Evolutionary conservation across 2,329 filamentous ascomycete genomes (phyloP), one percentile per base, ranked within the genome.

Genomic region (Neoascochyta sp.): DNA sequence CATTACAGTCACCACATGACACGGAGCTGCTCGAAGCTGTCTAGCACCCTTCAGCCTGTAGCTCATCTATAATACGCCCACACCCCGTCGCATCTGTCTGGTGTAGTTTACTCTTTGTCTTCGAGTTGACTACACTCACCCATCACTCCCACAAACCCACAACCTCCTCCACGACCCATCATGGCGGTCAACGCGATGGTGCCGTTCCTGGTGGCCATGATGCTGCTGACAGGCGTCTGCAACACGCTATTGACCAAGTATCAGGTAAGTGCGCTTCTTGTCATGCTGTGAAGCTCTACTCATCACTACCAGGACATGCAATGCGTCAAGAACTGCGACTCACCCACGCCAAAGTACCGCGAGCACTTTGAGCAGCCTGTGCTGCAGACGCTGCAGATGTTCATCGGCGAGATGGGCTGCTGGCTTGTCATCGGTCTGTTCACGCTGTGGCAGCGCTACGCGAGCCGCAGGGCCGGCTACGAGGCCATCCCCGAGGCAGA

Each of bases 191-290:
- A 77, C 61, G 76, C 77, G 20, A 60, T 87, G 32, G 77, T 96
- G 38, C 88, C 88, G 20, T 76, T 95, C 57, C 74, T 96, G 43
- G 87, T 96, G 64, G 83, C 75, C 52, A 93, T 95, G 86, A 96
- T 96, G 90, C 74, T 96, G 58, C 68, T 95, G 59, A 95, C 90
- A 14, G 90, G 90, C 42, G 88, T 94, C 41, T 95, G 88, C 74
- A 98, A 98, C 64, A 98, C 92, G 2, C 78, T 98, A 40, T 74
- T 98, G 54, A 95, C 90, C 50, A 98, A 98, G 62, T 95, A 89
- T 57, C 90, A 96, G 71, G 88, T 89, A 65, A 22, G 11, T 10
- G 4, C 5, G 5, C 22, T 19, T 6, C 11, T 10, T 16, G 9
- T 2, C n/a, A 17, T 22, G 34, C 18, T 10, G 17, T 3, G 10